These are phyloP conservation scores for Boletus subparvulus DNA, from an alignment of 768 basidiomycete genomes.

Conservation along the genomic window DNA sequence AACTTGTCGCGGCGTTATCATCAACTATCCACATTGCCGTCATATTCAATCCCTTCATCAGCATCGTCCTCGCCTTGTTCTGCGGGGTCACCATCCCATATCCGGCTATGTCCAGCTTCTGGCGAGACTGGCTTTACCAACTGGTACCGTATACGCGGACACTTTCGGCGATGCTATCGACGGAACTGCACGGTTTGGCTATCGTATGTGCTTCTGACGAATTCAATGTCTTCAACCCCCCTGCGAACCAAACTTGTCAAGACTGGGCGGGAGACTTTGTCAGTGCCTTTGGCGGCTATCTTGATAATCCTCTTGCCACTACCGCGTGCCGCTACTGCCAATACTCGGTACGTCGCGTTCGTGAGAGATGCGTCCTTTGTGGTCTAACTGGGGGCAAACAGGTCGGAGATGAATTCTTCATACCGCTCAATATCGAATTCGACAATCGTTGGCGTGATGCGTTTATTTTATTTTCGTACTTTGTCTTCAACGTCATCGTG, in stretches of 20 bases:
- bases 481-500: slow-evolving; percentile 68
- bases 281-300: slow-evolving; percentile 62
- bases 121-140: slow-evolving; percentile 78
- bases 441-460: slow-evolving; percentile 65
- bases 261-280: slow-evolving; percentile 74
- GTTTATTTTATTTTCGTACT: slow-evolving; percentile 63
- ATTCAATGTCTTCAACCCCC: slow-evolving; percentile 70
- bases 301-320: slow-evolving; percentile 64
- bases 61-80: slow-evolving; percentile 65
- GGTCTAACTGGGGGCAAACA: slow-evolving; percentile 14
- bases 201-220: slow-evolving; percentile 69
- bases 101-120: slow-evolving; percentile 61
- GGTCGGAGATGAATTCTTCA: slow-evolving; percentile 69
- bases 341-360: slow-evolving; percentile 39
- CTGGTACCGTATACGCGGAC: slow-evolving; percentile 69
- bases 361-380: not conserved
- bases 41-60: slow-evolving; percentile 76
- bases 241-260: slow-evolving; percentile 68
- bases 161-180: slow-evolving; percentile 71
- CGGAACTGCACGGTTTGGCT: slow-evolving; percentile 68
- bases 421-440: slow-evolving; percentile 65
- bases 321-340: slow-evolving; percentile 71
- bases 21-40: slow-evolving; percentile 79
- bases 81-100: slow-evolving; percentile 81
- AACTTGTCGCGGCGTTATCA: slow-evolving; percentile 70